Percentiles rank a stretch among this genome's conserved stretches.
These are phyloP conservation scores for Creolimax fragrantissima DNA, from an alignment of 78 protist species.

Conservation along the genomic window DNA sequence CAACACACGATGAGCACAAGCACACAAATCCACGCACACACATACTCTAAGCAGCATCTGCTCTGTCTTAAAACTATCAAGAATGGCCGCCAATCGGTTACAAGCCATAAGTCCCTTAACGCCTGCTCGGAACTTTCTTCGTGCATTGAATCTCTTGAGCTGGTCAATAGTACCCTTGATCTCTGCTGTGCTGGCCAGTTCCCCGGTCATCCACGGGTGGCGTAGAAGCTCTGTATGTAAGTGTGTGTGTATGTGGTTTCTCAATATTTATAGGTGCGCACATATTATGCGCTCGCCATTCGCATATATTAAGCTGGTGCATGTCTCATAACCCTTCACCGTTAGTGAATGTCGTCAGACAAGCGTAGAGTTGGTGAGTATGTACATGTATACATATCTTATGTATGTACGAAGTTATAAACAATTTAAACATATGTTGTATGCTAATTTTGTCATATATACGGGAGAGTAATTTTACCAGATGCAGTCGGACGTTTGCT, in stretches of 20 bases:
- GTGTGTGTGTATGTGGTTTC: too few relatives aligned
- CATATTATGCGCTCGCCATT: too few relatives aligned
- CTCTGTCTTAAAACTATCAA: neutral
- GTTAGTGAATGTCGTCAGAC: too few relatives aligned
- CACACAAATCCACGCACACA: neutral
- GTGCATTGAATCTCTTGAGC: conserved; percentile 7
- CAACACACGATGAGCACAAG: neutral
- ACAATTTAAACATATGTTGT: too few relatives aligned
- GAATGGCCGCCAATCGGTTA: neutral
- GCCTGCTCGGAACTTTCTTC: neutral
- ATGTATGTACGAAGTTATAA: too few relatives aligned
- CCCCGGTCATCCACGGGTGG: conserved; percentile 20
- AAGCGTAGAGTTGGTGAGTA: too few relatives aligned
- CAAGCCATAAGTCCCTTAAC: conserved; percentile 7
- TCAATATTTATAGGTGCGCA: too few relatives aligned
- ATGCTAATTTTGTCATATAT: too few relatives aligned
- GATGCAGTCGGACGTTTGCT: conserved; percentile 1
- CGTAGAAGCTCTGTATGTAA: neutral
- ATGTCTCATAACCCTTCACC: too few relatives aligned
- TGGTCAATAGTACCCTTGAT: neutral
- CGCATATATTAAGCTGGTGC: too few relatives aligned
- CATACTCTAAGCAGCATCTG: neutral
- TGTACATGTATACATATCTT: too few relatives aligned
- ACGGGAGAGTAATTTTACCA: neutral
- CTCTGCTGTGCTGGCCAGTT: neutral